Evolutionary conservation across 2,329 filamentous ascomycete genomes (phyloP), one percentile per base, ranked within the genome.

Genomic region (Macrophomina phaseolina): DNA sequence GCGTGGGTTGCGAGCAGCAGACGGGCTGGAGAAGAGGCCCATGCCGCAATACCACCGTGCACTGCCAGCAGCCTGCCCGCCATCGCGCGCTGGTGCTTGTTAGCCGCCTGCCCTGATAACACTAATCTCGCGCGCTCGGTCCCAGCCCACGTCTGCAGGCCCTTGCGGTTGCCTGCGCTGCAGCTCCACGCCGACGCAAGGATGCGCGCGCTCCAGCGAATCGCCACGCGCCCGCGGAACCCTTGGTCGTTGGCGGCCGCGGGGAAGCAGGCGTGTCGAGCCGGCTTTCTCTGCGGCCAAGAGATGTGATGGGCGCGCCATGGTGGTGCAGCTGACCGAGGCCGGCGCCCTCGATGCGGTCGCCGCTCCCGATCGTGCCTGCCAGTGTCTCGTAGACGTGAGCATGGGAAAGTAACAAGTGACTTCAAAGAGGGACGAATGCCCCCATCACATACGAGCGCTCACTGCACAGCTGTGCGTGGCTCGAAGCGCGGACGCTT

Each of bases 181-280:
- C 58, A 49, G 58, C 58, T 28, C 58, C 30, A 9, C 58, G 3
- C 30, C 45, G 42, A 62, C 42, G 58, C 58, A 62, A 62, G 58
- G 58, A 49, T 62, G 45, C 58, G 42, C 14, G 16, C 2, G 3
- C 40, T 32, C 58, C 28, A 36, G 58, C 58, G 42, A 38, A 62
- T 62, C 58, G 46, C 58, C 18, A 42, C 16, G 56, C 56, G 18
- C 18, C 18, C 40, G 30, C 42, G 56, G 51, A 11, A 34, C 23
- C 56, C 56, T 23, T 46, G 58, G n/a, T n/a, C 32, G 42, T 14
- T 49, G 42, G 30, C n/a, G 14, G 58, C 49, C 58, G 58, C 58
- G 58, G 58, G 58, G 58, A 62, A 62, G 45, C 45, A 38, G 58
- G 58, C 58, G 58, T 38, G 56, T 48, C 58, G 42, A 62, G 58